phyloP scores from a whole-genome alignment of 2,329 filamentous ascomycete species.

The Thelonectria blattea region DNA sequence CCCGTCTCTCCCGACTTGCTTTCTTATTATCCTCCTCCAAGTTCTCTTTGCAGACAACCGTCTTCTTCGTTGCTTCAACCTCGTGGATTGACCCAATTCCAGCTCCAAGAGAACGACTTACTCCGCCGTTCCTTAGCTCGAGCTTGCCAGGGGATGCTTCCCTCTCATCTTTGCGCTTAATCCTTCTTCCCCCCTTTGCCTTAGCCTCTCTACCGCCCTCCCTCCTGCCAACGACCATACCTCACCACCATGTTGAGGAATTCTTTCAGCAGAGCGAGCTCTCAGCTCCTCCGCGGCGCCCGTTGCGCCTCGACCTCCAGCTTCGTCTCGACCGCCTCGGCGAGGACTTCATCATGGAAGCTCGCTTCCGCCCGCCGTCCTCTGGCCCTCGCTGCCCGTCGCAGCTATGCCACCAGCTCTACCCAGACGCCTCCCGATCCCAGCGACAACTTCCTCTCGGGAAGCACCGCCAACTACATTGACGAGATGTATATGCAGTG shows the following conservation, averaged over 20 bases:
- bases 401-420: slow-evolving; percentile 60
- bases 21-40: slow-evolving; percentile 13
- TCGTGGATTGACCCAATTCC: slow-evolving; percentile 27
- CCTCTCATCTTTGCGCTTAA: slow-evolving; percentile 33
- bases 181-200: slow-evolving; percentile 22
- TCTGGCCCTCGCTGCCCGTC: slow-evolving; percentile 56
- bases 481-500: slow-evolving; percentile 99
- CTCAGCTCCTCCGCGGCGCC: slow-evolving; percentile 64
- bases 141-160: slow-evolving; percentile 42
- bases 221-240: slow-evolving; percentile 26
- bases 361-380: slow-evolving; percentile 55
- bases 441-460: slow-evolving; percentile 95
- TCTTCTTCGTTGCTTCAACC: slow-evolving; percentile 24
- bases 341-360: slow-evolving; percentile 51
- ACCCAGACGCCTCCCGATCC: slow-evolving; percentile 69
- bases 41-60: slow-evolving; percentile 24
- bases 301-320: slow-evolving; percentile 52
- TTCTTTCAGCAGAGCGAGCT: slow-evolving; percentile 69
- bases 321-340: slow-evolving; percentile 50
- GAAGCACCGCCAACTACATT: slow-evolving; percentile 97
- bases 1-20: slow-evolving; percentile 15
- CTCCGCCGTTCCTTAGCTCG: slow-evolving; percentile 55
- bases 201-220: slow-evolving; percentile 14
- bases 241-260: slow-evolving; percentile 73
- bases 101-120: slow-evolving; percentile 47